These are phyloP conservation scores for Trichocomaceae sp. DNA, from an alignment of 2,329 filamentous ascomycete genomes.

Conservation along the genomic window DNA sequence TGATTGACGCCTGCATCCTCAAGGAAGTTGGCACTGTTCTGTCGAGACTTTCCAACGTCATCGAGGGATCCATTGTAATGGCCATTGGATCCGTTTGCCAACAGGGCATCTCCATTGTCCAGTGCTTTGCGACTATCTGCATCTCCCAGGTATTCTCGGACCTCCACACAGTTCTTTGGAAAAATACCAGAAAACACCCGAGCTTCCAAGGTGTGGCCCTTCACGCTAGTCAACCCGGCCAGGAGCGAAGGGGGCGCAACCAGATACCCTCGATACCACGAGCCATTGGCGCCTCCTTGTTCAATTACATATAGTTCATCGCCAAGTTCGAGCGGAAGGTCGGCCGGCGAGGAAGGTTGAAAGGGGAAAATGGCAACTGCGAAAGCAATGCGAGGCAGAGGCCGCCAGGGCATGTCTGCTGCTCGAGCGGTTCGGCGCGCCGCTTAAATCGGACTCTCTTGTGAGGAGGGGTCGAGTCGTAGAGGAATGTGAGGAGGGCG, in stretches of 20 bases:
- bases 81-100: constrained; percentile 20
- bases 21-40: not conserved
- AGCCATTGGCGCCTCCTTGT: constrained; percentile 74
- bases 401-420: constrained; percentile 83
- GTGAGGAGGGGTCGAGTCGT: not conserved
- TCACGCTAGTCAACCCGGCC: constrained; percentile 80
- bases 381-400: constrained; percentile 93
- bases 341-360: constrained; percentile 73
- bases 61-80: constrained; percentile 30
- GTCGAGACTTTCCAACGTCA: constrained; percentile 16
- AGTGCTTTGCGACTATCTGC: constrained; percentile 42
- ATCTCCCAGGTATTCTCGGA: constrained; percentile 84
- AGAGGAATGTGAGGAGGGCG: constrained; percentile 1
- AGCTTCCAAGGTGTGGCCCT: constrained; percentile 88
- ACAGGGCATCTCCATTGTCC: constrained; percentile 32
- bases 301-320: constrained; percentile 99
- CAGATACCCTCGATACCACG: constrained; percentile 93
- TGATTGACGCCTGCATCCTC: constrained; percentile 21
- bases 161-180: constrained; percentile 86
- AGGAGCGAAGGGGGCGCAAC: constrained; percentile 90
- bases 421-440: constrained; percentile 9
- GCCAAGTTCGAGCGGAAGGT: constrained; percentile 92
- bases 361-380: constrained; percentile 95
- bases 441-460: not conserved
- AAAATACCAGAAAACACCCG: constrained; percentile 99